Conservation (phyloP, 75 land plant genomes). For the Cryptomeria japonica region DNA sequence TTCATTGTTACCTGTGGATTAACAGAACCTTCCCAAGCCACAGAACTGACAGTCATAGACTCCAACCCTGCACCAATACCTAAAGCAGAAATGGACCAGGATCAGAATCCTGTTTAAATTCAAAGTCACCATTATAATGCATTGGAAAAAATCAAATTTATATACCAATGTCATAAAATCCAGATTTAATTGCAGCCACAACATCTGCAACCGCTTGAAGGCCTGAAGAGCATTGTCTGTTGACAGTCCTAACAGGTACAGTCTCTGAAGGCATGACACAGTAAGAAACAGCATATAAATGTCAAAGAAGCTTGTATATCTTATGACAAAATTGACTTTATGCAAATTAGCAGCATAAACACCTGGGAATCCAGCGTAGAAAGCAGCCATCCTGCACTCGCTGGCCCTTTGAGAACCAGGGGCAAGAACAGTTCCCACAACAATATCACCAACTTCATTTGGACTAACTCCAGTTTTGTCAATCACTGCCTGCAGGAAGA, state of each 20-base stretch:
- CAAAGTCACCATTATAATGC: background rate
- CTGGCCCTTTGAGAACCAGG: conserved; percentile 93
- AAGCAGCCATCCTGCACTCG: conserved; percentile 96
- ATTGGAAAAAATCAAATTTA: background rate
- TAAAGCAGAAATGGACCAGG: conserved; percentile 11
- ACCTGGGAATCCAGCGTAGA: conserved; percentile 99
- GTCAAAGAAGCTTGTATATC: background rate
- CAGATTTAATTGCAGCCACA: conserved; percentile 78
- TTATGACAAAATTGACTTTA: background rate
- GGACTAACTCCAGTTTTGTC: conserved; percentile 83
- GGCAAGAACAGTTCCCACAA: conserved; percentile 90
- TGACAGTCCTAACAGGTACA: conserved; percentile 84
- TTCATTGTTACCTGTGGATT: conserved; percentile 66
- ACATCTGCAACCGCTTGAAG: conserved; percentile 95
- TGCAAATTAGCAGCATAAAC: background rate
- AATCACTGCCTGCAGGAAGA: conserved; percentile 61
- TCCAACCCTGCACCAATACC: conserved; percentile 97
- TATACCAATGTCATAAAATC: conserved; percentile 88
- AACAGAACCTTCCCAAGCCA: conserved; percentile 74
- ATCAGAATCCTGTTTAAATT: background rate
- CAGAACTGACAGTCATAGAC: conserved; percentile 74
- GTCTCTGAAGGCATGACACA: conserved; percentile 44
- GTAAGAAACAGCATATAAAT: background rate
- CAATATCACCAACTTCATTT: conserved; percentile 93
- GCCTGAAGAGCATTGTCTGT: conserved; percentile 91